Evolutionary conservation across 345 rosid genomes (phyloP).

Genomic region (Sapria himalayana): DNA sequence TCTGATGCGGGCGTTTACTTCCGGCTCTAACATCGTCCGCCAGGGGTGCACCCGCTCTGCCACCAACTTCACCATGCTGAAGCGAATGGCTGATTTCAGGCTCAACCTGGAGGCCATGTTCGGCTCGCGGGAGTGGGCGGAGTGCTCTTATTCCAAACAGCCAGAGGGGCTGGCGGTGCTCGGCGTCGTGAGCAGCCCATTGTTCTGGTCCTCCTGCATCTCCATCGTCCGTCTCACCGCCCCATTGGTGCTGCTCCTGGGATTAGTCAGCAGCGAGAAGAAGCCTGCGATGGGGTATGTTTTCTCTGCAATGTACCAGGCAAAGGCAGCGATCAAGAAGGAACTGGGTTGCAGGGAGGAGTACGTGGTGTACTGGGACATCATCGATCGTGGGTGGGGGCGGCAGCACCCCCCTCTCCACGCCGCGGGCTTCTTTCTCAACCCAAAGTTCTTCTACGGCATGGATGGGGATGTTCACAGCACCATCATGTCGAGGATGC

Average conservation of each 20-base stretch:
- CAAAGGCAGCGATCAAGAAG: conserved; percentile 63
- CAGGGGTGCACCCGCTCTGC: conserved; percentile 38
- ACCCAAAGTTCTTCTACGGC: conserved; percentile 74
- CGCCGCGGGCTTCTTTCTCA: conserved; percentile 79
- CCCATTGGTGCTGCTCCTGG: conserved; percentile 51
- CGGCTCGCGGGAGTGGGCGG: conserved; percentile 73
- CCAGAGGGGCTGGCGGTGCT: conserved; percentile 47
- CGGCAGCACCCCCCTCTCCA: conserved; percentile 60
- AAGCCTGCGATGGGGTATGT: conserved; percentile 81
- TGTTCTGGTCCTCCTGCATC: conserved; percentile 60
- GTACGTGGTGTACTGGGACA: conserved; percentile 55
- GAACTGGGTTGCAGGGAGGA: conserved; percentile 44
- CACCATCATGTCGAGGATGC: conserved; percentile 40
- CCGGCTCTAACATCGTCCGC: conserved; percentile 51
- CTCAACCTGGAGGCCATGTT: conserved; percentile 60
- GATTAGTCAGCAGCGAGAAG: conserved; percentile 30
- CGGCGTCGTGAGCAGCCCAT: conserved; percentile 39
- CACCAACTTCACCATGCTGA: conserved; percentile 47
- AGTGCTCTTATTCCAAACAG: conserved; percentile 45
- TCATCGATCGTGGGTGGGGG: conserved; percentile 66
- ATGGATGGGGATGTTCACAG: conserved; percentile 42
- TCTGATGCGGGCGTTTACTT: conserved; percentile 50
- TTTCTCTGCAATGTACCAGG: conserved; percentile 58
- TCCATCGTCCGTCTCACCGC: conserved; percentile 27
- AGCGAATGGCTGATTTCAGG: conserved; percentile 32